A percentile compares a stretch with the other conserved stretches of the same genome.
phyloP scores from a whole-genome alignment of 176 grass and related monocot species.

The Elymus sibiricus region DNA sequence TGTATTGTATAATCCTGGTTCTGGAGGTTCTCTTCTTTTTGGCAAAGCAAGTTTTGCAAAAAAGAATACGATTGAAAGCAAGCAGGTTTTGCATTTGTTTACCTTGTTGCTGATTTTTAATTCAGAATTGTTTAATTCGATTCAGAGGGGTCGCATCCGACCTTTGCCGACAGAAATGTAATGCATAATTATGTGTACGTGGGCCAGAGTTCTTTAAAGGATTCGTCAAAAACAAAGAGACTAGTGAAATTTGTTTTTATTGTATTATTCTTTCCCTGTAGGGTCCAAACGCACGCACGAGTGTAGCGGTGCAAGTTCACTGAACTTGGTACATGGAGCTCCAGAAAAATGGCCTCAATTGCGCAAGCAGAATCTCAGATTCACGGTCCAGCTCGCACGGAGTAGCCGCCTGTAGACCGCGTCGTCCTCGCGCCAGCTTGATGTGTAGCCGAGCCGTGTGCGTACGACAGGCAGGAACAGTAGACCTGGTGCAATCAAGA shows the following conservation, averaged over 20 bases:
- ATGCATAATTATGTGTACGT: not conserved
- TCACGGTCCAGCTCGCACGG: not conserved
- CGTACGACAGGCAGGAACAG: not conserved
- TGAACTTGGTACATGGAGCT: not conserved
- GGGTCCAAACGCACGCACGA: not conserved
- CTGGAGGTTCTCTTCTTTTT: not conserved
- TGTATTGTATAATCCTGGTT: slow-evolving; percentile 4
- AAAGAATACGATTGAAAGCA: not conserved
- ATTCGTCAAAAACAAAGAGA: not conserved
- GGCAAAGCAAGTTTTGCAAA: slow-evolving; percentile 1
- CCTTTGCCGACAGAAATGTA: not conserved
- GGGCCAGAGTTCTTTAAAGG: not conserved
- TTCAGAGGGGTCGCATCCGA: not conserved
- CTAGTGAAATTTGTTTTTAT: no score
- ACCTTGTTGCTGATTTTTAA: not conserved
- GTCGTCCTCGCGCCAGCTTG: not conserved
- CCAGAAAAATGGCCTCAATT: not conserved
- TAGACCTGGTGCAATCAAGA: not conserved
- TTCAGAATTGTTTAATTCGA: not conserved
- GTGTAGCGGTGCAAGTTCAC: not conserved
- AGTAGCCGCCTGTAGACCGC: not conserved
- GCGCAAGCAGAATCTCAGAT: slow-evolving; percentile 5
- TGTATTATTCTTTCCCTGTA: not conserved
- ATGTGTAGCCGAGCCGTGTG: not conserved
- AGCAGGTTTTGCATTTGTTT: not conserved